Conservation (phyloP, 495 filamentous ascomycete species). For the Penicillium fimorum region DNA sequence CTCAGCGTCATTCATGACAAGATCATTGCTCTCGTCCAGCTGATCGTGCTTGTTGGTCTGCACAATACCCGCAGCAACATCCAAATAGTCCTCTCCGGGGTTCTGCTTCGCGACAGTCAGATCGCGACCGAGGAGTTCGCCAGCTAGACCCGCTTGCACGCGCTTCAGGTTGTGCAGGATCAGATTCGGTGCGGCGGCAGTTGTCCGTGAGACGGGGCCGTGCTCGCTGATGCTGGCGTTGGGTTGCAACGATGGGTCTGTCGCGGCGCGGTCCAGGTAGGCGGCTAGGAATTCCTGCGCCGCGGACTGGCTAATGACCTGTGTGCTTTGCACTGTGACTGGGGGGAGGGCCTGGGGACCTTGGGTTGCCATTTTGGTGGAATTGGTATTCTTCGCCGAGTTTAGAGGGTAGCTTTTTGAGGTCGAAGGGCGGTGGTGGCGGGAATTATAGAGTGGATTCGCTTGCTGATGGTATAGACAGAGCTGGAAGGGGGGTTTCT, state of each 20-base stretch:
- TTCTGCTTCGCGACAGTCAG: constrained; percentile 41
- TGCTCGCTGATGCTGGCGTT: constrained; percentile 60
- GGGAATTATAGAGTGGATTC: not conserved
- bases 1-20: constrained; percentile 29
- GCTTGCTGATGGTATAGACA: not conserved
- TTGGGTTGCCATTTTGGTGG: constrained; percentile 39
- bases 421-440: not conserved
- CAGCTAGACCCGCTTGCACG: constrained; percentile 62
- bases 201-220: constrained; percentile 55
- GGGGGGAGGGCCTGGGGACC: constrained; percentile 48
- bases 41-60: constrained; percentile 32
- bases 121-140: constrained; percentile 55
- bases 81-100: constrained; percentile 31
- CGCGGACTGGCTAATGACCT: constrained; percentile 47
- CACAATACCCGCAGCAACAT: constrained; percentile 24
- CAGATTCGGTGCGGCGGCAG: constrained; percentile 54
- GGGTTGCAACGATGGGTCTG: constrained; percentile 63
- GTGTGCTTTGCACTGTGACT: constrained; percentile 41
- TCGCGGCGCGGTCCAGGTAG: constrained; percentile 56
- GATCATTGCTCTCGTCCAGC: constrained; percentile 23
- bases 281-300: constrained; percentile 56
- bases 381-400: constrained; percentile 2
- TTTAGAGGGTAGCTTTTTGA: not conserved
- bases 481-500: not conserved
- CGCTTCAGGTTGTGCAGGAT: constrained; percentile 64